Evolutionary conservation across 1,284 basidiomycete species (phyloP).

Genomic region (Anthracocystis setariae): DNA sequence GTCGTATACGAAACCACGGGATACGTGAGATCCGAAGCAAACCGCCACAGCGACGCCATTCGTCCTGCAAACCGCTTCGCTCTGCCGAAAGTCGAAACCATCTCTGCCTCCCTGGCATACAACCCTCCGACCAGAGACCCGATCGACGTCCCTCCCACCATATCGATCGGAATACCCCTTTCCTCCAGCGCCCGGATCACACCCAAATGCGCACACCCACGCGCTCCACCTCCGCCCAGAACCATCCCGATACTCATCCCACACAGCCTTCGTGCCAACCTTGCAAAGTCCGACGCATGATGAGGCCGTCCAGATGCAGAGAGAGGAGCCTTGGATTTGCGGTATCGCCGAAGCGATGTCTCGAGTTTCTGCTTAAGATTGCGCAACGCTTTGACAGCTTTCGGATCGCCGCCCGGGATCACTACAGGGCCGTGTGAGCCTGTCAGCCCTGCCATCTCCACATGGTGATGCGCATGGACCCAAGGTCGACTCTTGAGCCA

Average conservation of each 20-base stretch:
- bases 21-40: conserved; percentile 94
- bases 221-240: conserved; percentile 92
- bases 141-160: conserved; percentile 83
- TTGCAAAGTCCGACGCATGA: conserved; percentile 89
- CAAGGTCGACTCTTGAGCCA: conserved; percentile 97
- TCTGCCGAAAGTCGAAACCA: conserved; percentile 84
- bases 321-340: conserved; percentile 34
- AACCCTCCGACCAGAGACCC: conserved; percentile 91
- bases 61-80: conserved; percentile 89
- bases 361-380: conserved; percentile 88
- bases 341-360: conserved; percentile 81
- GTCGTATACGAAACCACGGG: conserved; percentile 98
- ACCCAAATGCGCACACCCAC: conserved; percentile 92
- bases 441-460: conserved; percentile 78
- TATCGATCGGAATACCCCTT: conserved; percentile 89
- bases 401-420: conserved; percentile 76
- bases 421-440: conserved; percentile 63
- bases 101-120: conserved; percentile 91
- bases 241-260: conserved; percentile 94
- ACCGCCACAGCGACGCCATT: conserved; percentile 94
- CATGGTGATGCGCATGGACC: conserved; percentile 90
- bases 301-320: conserved; percentile 73
- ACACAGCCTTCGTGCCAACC: conserved; percentile 88
- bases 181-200: conserved; percentile 91
- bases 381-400: conserved; percentile 82